Conservation (phyloP, 1,284 basidiomycete genomes). For the Spongiforma sp. region DNA sequence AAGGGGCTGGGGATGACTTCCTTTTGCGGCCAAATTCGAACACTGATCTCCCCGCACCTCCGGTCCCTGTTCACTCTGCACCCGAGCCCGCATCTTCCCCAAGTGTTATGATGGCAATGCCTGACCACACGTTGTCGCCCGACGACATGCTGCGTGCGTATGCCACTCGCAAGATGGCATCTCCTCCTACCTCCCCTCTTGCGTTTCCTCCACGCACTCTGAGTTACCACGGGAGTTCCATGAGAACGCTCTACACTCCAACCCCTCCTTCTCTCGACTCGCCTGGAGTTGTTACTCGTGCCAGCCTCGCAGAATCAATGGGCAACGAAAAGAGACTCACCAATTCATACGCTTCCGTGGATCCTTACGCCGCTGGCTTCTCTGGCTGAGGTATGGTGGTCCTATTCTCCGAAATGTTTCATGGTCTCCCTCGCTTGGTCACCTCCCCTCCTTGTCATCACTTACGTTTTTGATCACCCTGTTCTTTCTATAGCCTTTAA, state of each 20-base stretch:
- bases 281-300: slow-evolving; percentile 2
- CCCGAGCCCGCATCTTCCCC: slow-evolving; percentile 43
- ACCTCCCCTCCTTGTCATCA: no score
- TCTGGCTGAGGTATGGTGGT: slow-evolving; percentile 5
- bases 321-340: slow-evolving; percentile 34
- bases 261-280: slow-evolving; percentile 19
- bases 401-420: background rate
- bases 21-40: slow-evolving; percentile 41
- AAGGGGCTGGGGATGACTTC: slow-evolving; percentile 44
- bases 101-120: slow-evolving; percentile 52
- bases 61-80: slow-evolving; percentile 38
- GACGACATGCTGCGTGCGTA: slow-evolving; percentile 80
- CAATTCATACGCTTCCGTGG: slow-evolving; percentile 27
- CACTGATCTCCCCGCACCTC: slow-evolving; percentile 37
- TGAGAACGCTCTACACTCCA: slow-evolving; percentile 39
- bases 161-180: slow-evolving; percentile 56
- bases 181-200: slow-evolving; percentile 40
- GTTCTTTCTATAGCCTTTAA: no score
- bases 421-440: no score
- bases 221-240: slow-evolving; percentile 30
- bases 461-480: no score
- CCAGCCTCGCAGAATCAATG: slow-evolving; percentile 12
- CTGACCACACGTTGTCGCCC: slow-evolving; percentile 60
- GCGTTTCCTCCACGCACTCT: slow-evolving; percentile 34
- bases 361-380: slow-evolving; percentile 27